Percentiles rank a stretch among this genome's conserved stretches.
These are phyloP conservation scores for Balakata baccata DNA, from an alignment of 345 rosid genomes.

Conservation along the genomic window DNA sequence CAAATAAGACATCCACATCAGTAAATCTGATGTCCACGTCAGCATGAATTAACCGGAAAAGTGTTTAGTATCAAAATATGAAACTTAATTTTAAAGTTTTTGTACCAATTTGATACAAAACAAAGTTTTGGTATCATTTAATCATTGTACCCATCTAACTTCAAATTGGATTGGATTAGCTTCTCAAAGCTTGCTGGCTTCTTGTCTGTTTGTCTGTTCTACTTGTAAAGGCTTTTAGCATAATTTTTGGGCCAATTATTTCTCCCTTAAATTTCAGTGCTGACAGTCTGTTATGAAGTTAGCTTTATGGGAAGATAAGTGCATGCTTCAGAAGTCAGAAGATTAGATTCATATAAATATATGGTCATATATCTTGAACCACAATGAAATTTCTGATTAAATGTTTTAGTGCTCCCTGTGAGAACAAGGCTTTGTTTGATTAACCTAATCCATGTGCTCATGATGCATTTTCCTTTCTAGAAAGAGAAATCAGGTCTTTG, in stretches of 20 bases:
- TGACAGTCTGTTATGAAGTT: not conserved
- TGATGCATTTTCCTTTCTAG: not conserved
- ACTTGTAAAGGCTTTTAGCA: too few relatives aligned
- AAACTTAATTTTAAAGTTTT: too few relatives aligned
- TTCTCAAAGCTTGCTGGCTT: not conserved
- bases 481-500: not conserved
- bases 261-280: not conserved
- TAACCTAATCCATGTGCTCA: not conserved
- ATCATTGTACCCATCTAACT: too few relatives aligned
- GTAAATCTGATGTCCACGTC: too few relatives aligned
- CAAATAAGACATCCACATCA: too few relatives aligned
- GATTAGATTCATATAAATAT: not conserved
- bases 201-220: not conserved
- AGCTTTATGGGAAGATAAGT: too few relatives aligned
- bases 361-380: not conserved
- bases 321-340: not conserved
- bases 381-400: not conserved
- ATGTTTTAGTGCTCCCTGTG: not conserved
- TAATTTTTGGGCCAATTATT: not conserved
- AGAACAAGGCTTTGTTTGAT: not conserved
- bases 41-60: too few relatives aligned
- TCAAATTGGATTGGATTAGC: not conserved
- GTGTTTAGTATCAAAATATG: too few relatives aligned
- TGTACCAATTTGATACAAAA: too few relatives aligned
- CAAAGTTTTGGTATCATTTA: too few relatives aligned